Percentiles rank a stretch among this genome's conserved stretches.
Evolutionary conservation across 2,329 filamentous ascomycete species (phyloP).

Genomic region (Stagonosporopsis chrysanthemi): DNA sequence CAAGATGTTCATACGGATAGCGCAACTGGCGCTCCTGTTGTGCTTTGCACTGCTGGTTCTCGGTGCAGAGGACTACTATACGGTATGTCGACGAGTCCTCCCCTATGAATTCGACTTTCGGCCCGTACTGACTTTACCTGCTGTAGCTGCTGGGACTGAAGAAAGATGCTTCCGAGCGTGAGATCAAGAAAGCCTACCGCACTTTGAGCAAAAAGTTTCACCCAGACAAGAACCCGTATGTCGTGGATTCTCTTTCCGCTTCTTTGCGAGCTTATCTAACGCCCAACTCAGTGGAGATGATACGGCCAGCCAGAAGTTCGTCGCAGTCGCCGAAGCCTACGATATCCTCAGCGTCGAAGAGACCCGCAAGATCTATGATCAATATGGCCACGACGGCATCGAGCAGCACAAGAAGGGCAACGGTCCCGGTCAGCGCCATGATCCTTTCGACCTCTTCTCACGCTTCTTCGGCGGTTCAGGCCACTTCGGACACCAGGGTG

Average conservation of each 20-base stretch:
- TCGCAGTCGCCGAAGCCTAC: slow-evolving; percentile 93
- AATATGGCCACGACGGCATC: slow-evolving; percentile 90
- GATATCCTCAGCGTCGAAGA: slow-evolving; percentile 84
- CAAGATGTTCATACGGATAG: slow-evolving; percentile 55
- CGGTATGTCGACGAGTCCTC: slow-evolving; percentile 57
- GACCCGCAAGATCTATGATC: slow-evolving; percentile 88
- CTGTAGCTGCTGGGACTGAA: slow-evolving; percentile 79
- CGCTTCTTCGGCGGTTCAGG: slow-evolving; percentile 94
- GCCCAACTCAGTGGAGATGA: slow-evolving; percentile 69
- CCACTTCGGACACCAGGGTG: slow-evolving; percentile 79
- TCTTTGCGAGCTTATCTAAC: slow-evolving; percentile 17
- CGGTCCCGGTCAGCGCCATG: slow-evolving; percentile 65
- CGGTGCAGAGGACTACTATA: slow-evolving; percentile 76
- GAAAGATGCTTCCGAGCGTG: slow-evolving; percentile 79
- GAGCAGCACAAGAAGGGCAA: slow-evolving; percentile 80
- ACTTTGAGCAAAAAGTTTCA: slow-evolving; percentile 94
- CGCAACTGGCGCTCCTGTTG: slow-evolving; percentile 52
- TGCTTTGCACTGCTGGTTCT: slow-evolving; percentile 55
- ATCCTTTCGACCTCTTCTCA: slow-evolving; percentile 95
- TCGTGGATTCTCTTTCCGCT: slow-evolving; percentile 21
- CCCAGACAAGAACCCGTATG: slow-evolving; percentile 96
- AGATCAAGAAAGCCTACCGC: slow-evolving; percentile 94
- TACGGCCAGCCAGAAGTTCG: slow-evolving; percentile 86
- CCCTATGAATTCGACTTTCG: background rate
- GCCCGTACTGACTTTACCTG: slow-evolving; percentile 23